Conservation (phyloP, 306 rosid species). For the Glycine latifolia region DNA sequence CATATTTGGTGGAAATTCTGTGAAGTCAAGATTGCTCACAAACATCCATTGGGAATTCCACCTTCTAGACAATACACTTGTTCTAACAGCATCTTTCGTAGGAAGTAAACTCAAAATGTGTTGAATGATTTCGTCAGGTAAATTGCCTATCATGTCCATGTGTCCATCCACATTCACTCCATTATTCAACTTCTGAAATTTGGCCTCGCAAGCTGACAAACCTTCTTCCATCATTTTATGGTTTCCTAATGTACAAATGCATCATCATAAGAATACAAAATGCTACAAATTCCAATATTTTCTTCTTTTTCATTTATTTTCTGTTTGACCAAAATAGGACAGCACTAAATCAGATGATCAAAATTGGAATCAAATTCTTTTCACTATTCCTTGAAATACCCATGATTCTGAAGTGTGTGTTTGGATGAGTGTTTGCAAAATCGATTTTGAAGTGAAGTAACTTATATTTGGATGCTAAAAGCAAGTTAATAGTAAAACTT, state of each 20-base stretch:
- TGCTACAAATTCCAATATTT: background rate
- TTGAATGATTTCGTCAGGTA: slow-evolving; percentile 29
- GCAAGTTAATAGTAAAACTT: background rate
- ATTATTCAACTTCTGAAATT: background rate
- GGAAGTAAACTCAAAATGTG: slow-evolving; percentile 27
- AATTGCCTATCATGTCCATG: slow-evolving; percentile 4
- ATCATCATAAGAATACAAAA: slow-evolving; percentile 16
- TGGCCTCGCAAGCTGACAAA: background rate
- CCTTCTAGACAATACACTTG: slow-evolving; percentile 37
- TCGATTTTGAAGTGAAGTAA: background rate
- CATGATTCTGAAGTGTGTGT: background rate
- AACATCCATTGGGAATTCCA: slow-evolving; percentile 40
- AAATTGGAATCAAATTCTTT: background rate
- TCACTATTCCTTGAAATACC: background rate
- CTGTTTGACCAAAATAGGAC: background rate
- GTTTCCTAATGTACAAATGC: slow-evolving; percentile 13
- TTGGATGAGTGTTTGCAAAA: background rate
- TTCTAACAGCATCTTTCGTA: slow-evolving; percentile 43
- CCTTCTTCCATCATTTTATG: slow-evolving; percentile 24
- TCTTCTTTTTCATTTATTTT: background rate
- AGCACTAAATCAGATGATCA: slow-evolving; percentile 4
- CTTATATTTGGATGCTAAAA: background rate
- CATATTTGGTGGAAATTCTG: background rate
- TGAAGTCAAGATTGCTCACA: background rate
- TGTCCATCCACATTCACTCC: background rate